Evolutionary conservation across 176 grass and related monocot genomes (phyloP).

Genomic region (Triticum aestivum): DNA sequence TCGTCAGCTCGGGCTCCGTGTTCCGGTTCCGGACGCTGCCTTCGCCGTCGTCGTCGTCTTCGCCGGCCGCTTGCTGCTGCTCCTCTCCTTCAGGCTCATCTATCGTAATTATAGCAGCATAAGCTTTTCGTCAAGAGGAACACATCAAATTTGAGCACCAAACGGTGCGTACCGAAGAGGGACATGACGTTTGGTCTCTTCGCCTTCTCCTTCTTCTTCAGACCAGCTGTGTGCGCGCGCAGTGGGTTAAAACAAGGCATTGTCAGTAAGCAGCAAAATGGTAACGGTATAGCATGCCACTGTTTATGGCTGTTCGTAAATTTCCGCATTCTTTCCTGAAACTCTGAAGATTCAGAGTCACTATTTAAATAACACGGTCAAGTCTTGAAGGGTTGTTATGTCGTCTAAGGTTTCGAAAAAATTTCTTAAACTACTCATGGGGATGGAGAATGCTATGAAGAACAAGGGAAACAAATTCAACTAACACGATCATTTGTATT

Average conservation of each 20-base stretch:
- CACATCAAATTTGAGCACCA: background rate
- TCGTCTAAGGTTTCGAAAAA: background rate
- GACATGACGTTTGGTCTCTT: constrained; percentile 88
- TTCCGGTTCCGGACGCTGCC: constrained; percentile 39
- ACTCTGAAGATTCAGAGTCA: background rate
- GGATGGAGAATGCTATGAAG: background rate
- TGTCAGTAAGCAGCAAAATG: background rate
- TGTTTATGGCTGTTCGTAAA: background rate
- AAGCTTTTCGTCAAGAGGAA: background rate
- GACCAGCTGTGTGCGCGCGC: constrained; percentile 50
- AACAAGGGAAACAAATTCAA: background rate
- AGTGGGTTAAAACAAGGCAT: background rate
- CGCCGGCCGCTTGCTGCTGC: background rate
- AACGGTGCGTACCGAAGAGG: constrained; percentile 61
- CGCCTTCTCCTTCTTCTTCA: constrained; percentile 95
- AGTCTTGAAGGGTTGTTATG: background rate
- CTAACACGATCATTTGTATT: background rate
- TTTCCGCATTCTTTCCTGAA: background rate
- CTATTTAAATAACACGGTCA: constrained; percentile 1
- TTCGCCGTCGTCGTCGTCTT: constrained; percentile 16
- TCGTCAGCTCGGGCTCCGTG: constrained; percentile 42
- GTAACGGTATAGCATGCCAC: background rate
- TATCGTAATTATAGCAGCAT: background rate
- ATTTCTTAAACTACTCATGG: background rate
- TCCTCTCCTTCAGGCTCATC: constrained; percentile 48